Base-by-base conservation (phyloP, 1,284 basidiomycete genomes). In the Puccinia hordei region DNA sequence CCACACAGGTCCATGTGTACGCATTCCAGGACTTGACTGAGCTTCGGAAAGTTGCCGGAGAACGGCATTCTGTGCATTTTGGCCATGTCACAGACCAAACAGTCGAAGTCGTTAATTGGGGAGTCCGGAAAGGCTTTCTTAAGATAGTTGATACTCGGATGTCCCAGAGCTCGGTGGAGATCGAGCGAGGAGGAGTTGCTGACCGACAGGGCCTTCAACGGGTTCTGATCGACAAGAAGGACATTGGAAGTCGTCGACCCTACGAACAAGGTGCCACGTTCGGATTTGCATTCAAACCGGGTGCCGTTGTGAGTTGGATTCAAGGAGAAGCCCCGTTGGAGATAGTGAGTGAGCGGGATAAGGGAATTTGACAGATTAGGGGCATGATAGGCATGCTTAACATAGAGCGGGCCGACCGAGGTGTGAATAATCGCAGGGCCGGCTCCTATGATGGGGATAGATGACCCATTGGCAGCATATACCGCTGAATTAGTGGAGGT, bases 1-100 rank as follows among this genome's bases (percentile, higher is more conserved):
- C 38, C 38, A 41, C 38, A 41, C 38, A 41, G 38, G 38, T 75
- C 73, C 55, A 61, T 75, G 49, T 75, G 73, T 22, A 75, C 49
- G 27, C 73, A 75, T 24, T 75, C 24, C 1, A 75, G 41, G 5
- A n/a, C 0, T n/a, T 12, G 33, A 24, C 30, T 4, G 8, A n/a
- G 8, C 13, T 15, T 27, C 8, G 73, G 63, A 68, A 68, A 65
- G 5, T 6, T 49, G 3, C 61, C 61, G 15, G 38, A 24, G 44
- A 65, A 68, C 0, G 63, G 61, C 0, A 53, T 1, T n/a, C 63
- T 1, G 49, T 77, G 75, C 38, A 51, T 51, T 41, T 77, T 77
- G 0, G 75, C 53, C 1, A 68, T 1, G 33, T 49, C 51, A 41
- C 75, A 77, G 0, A 41, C n/a, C 2, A 17, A n/a, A n/a, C 71